phyloP scores from a whole-genome alignment of 768 basidiomycete genomes.

The Trametopsis cervina region DNA sequence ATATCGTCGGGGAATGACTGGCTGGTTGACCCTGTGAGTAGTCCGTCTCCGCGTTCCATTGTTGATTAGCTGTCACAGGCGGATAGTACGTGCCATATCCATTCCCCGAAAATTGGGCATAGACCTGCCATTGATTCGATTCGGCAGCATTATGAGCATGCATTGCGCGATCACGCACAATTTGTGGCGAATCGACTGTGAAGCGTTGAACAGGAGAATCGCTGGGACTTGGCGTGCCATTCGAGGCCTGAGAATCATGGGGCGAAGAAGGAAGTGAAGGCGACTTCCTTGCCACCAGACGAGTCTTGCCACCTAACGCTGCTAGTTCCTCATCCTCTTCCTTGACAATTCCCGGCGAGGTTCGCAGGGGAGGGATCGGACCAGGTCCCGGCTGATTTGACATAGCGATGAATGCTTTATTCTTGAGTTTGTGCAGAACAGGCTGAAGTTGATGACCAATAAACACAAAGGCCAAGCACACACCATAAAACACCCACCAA shows the following conservation, averaged over 20 bases:
- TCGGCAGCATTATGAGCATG: no score
- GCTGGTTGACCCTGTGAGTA: constrained; percentile 12
- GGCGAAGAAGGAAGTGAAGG: constrained; percentile 34
- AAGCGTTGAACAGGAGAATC: constrained; percentile 8
- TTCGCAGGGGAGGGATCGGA: constrained; percentile 23
- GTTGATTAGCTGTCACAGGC: not conserved
- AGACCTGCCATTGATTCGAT: not conserved
- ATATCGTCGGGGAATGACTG: constrained; percentile 14
- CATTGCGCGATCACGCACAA: no score
- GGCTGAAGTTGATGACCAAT: constrained; percentile 35
- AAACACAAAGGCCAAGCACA: not conserved
- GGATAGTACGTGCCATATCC: not conserved
- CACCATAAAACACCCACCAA: constrained; percentile 38
- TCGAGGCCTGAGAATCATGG: constrained; percentile 5
- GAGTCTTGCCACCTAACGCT: constrained; percentile 56
- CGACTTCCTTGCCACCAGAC: constrained; percentile 47
- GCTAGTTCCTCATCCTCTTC: constrained; percentile 56
- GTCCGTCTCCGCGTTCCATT: constrained; percentile 4
- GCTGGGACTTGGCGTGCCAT: constrained; percentile 9
- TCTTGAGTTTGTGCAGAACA: constrained; percentile 50
- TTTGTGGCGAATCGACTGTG: constrained; percentile 2
- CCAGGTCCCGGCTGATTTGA: constrained; percentile 25
- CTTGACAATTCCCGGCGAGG: constrained; percentile 36
- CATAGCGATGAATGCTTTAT: constrained; percentile 36
- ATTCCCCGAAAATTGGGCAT: not conserved